These are phyloP conservation scores for Paecilomyces sp. DNA, from an alignment of 2,329 filamentous ascomycete genomes.

Conservation along the genomic window DNA sequence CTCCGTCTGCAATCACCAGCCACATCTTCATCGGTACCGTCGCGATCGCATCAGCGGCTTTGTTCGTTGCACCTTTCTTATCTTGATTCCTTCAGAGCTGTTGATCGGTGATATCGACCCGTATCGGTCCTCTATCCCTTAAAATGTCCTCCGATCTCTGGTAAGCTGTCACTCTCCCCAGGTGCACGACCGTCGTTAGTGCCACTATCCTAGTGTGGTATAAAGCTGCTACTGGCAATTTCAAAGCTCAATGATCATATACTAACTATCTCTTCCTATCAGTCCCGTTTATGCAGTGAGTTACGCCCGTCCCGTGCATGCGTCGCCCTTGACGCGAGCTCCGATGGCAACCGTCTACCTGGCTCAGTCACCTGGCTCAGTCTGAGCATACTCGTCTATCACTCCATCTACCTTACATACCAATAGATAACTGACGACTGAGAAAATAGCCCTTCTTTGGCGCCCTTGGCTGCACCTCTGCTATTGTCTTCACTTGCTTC, in stretches of 20 bases:
- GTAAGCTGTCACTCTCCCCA: conserved; percentile 51
- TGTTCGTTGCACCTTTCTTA: conserved; percentile 9
- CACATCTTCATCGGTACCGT: conserved; percentile 21
- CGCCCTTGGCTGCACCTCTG: conserved; percentile 91
- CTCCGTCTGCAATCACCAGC: conserved; percentile 17
- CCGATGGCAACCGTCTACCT: background rate
- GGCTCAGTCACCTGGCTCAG: background rate
- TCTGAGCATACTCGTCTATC: background rate
- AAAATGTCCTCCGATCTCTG: conserved; percentile 74
- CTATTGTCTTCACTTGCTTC: conserved; percentile 94
- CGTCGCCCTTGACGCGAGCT: background rate
- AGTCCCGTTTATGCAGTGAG: conserved; percentile 99
- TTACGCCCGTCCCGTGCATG: conserved; percentile 30
- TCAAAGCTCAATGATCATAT: background rate
- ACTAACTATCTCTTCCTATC: conserved; percentile 20
- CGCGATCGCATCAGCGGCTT: conserved; percentile 16
- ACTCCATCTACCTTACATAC: background rate
- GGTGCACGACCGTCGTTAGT: background rate
- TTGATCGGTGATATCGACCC: conserved; percentile 7
- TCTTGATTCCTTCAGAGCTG: conserved; percentile 1
- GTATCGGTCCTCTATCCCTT: conserved; percentile 9
- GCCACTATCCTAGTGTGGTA: background rate
- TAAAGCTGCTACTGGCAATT: background rate
- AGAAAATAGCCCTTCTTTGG: conserved; percentile 75
- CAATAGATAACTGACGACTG: conserved; percentile 5